Evolutionary conservation across 1,284 basidiomycete species (phyloP).

Genomic region (Apiotrichum laibachii): DNA sequence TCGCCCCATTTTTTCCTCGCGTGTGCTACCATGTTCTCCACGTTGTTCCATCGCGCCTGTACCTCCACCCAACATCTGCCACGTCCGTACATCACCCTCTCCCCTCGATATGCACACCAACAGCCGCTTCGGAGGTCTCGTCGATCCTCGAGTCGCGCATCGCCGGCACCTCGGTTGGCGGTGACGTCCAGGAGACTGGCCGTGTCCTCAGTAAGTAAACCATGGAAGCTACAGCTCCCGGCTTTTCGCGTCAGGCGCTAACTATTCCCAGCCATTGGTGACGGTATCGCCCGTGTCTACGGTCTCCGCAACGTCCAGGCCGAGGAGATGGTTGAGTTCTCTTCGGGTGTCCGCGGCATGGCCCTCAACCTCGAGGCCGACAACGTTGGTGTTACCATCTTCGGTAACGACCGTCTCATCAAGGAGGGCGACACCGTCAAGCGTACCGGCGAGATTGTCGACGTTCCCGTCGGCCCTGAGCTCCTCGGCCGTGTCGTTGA

Average conservation of each 20-base stretch:
- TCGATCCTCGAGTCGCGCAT: constrained; percentile 99
- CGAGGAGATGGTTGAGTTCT: constrained; percentile 99
- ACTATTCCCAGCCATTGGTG: constrained; percentile 77
- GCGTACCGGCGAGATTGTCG: constrained; percentile 99
- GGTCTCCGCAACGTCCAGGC: constrained; percentile 76
- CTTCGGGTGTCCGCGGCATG: constrained; percentile 97
- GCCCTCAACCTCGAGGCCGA: constrained; percentile 99
- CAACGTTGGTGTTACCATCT: constrained; percentile 99
- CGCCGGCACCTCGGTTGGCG: constrained; percentile 81
- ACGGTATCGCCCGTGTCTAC: constrained; percentile 99
- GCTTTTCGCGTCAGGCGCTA: not conserved
- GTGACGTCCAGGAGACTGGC: constrained; percentile 97
- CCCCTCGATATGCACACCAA: constrained; percentile 5
- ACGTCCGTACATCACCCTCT: constrained; percentile 1
- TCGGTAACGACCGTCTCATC: constrained; percentile 99
- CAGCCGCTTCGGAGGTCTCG: constrained; percentile 97
- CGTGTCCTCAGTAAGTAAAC: constrained; percentile 83
- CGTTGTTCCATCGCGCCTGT: constrained; percentile 37
- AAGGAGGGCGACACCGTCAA: constrained; percentile 99
- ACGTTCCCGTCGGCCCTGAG: constrained; percentile 94
- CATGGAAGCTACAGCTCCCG: not conserved
- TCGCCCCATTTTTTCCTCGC: not conserved
- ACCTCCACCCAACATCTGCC: constrained; percentile 50
- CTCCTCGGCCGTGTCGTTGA: constrained; percentile 98
- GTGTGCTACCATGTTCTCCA: not conserved